Percentiles rank a stretch among this genome's conserved stretches.
Evolutionary conservation across 139 green algal species (phyloP).

Genomic region (Coelastrella sp.): DNA sequence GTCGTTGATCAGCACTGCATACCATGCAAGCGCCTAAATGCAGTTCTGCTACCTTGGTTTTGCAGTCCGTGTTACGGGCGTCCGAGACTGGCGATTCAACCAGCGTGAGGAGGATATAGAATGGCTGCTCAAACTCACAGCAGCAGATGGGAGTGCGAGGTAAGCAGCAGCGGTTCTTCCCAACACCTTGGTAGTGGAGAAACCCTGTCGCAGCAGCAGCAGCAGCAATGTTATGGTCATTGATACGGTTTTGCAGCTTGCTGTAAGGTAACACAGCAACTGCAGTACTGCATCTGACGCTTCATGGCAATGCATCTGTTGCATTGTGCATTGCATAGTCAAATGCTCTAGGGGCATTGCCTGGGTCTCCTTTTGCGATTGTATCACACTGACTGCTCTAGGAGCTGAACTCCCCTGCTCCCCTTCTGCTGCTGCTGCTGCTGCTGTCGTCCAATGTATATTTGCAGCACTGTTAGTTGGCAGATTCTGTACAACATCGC

Average conservation of each 20-base stretch:
- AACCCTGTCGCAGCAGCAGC: neutral
- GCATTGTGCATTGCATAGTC: no score
- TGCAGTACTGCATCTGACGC: neutral
- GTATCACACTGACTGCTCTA: no score
- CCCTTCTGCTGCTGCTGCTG: neutral
- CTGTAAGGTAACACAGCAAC: no score
- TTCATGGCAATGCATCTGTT: no score
- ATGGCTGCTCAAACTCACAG: constrained; percentile 38
- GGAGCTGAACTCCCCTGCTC: no score
- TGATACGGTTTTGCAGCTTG: no score
- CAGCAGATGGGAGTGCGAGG: constrained; percentile 36
- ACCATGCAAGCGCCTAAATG: neutral
- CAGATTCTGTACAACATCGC: constrained; percentile 47
- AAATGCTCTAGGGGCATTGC: no score
- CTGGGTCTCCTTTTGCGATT: no score
- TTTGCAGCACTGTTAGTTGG: constrained; percentile 29
- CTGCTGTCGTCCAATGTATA: neutral
- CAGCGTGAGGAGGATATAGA: constrained; percentile 46
- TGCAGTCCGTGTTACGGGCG: constrained; percentile 38
- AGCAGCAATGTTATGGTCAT: neutral
- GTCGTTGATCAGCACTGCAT: neutral
- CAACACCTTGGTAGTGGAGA: no score
- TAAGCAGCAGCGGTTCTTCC: neutral
- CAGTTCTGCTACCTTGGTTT: neutral
- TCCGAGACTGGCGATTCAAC: constrained; percentile 48